A percentile compares a stretch with the other conserved stretches of the same genome.
phyloP scores from a whole-genome alignment of 192 early-diverging fungal species.

The Coemansia sp. region DNA sequence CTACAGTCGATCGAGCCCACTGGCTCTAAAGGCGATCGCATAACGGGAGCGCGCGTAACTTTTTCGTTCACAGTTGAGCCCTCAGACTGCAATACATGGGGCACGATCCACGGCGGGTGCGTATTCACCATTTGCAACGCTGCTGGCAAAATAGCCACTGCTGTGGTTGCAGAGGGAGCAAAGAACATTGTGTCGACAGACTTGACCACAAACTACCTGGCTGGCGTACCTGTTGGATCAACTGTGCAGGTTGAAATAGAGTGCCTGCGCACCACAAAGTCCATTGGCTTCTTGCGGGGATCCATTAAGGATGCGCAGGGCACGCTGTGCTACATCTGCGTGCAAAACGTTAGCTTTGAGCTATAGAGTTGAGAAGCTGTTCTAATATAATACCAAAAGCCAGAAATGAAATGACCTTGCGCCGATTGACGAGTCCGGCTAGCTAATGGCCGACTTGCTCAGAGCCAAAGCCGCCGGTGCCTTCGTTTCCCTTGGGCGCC shows the following conservation, averaged over 20 bases:
- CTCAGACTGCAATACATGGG: conserved; percentile 51
- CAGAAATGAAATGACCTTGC: neutral
- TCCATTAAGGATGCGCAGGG: conserved; percentile 23
- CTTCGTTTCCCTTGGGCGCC: conserved; percentile 6
- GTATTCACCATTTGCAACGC: conserved; percentile 47
- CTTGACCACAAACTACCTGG: conserved; percentile 44
- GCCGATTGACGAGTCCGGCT: neutral
- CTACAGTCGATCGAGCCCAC: conserved; percentile 37
- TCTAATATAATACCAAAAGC: neutral
- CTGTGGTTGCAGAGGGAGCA: conserved; percentile 32
- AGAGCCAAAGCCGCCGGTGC: conserved; percentile 39
- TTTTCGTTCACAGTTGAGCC: conserved; percentile 32
- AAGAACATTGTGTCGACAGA: conserved; percentile 38
- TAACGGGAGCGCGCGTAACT: conserved; percentile 26
- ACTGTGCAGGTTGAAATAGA: conserved; percentile 31
- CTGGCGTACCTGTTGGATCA: conserved; percentile 19
- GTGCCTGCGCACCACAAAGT: conserved; percentile 41
- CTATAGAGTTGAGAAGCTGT: conserved; percentile 6
- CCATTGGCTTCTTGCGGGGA: conserved; percentile 32
- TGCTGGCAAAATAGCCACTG: conserved; percentile 50
- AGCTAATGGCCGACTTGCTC: conserved; percentile 40
- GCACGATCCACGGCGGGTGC: conserved; percentile 52
- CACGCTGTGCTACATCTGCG: conserved; percentile 28
- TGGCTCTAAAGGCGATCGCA: conserved; percentile 32
- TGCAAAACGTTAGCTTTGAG: conserved; percentile 38